Conservation (phyloP, 768 basidiomycete genomes). For the Lactarius akahatsu region DNA sequence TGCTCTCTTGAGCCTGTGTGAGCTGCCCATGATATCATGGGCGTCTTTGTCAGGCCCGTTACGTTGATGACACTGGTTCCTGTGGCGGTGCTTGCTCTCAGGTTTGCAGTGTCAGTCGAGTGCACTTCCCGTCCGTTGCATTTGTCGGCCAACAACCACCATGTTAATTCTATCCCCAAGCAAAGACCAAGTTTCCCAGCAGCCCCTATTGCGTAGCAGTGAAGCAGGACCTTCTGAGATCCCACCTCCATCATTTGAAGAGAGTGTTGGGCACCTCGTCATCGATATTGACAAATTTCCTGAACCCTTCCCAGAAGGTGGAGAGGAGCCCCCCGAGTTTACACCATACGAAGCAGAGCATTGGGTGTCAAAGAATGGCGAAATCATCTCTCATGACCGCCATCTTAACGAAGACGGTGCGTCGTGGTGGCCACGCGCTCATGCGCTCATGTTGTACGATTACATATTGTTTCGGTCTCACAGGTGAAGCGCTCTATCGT, state of each 20-base stretch:
- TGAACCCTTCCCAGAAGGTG: constrained; percentile 34
- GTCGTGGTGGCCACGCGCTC: too few species aligned
- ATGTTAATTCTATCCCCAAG: constrained; percentile 5
- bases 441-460: constrained; percentile 17
- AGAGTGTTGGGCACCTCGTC: constrained; percentile 29
- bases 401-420: constrained; percentile 66
- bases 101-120: too few species aligned
- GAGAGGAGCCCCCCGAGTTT: constrained; percentile 57
- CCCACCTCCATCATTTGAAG: constrained; percentile 30
- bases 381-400: constrained; percentile 67
- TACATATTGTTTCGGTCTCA: not conserved
- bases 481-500: constrained; percentile 71
- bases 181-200: constrained; percentile 4
- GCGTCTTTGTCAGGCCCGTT: not conserved
- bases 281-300: constrained; percentile 33
- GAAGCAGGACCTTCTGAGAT: constrained; percentile 19
- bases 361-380: constrained; percentile 46
- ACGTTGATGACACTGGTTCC: not conserved
- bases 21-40: not conserved
- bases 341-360: constrained; percentile 64
- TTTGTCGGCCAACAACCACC: not conserved
- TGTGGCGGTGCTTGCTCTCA: not conserved
- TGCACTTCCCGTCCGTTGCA: not conserved
- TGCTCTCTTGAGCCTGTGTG: too few species aligned
- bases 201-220: constrained; percentile 2